A percentile compares a stretch with the other conserved stretches of the same genome.
These are phyloP conservation scores for Phytopythium kandeliae DNA, from an alignment of 352 stramenopile species.

Conservation along the genomic window DNA sequence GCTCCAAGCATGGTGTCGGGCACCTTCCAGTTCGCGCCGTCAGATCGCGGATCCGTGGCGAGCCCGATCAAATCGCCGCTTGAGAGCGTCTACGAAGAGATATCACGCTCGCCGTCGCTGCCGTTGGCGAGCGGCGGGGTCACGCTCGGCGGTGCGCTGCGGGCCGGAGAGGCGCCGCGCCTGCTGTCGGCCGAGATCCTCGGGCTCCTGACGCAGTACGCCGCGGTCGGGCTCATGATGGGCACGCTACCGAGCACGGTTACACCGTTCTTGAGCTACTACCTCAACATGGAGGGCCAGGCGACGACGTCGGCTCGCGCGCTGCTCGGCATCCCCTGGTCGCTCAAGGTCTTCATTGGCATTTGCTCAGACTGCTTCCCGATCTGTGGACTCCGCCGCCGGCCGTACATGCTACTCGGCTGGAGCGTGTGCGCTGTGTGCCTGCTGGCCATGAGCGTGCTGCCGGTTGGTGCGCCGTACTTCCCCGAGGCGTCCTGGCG, in stretches of 20 bases:
- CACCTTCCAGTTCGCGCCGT: too few species aligned
- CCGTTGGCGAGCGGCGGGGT: too few species aligned
- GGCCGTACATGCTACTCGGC: slow-evolving; percentile 50
- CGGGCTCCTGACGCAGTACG: slow-evolving; percentile 40
- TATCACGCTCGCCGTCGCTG: too few species aligned
- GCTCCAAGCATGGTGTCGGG: too few species aligned
- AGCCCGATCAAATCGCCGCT: too few species aligned
- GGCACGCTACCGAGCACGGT: slow-evolving; percentile 37
- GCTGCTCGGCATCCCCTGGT: slow-evolving; percentile 46
- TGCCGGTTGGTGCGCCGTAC: slow-evolving; percentile 26
- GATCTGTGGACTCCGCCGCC: slow-evolving; percentile 38
- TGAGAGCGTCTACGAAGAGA: too few species aligned
- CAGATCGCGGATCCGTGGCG: too few species aligned
- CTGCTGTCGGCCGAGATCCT: slow-evolving; percentile 28
- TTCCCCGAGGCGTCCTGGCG: slow-evolving; percentile 27
- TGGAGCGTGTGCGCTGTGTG: slow-evolving; percentile 28
- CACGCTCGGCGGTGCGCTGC: slow-evolving; percentile 22
- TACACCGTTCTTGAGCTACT: slow-evolving; percentile 42
- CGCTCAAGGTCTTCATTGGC: slow-evolving; percentile 50
- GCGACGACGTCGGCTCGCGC: slow-evolving; percentile 30
- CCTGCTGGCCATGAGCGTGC: slow-evolving; percentile 30
- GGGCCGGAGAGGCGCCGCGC: slow-evolving; percentile 19
- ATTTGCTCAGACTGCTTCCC: slow-evolving; percentile 44
- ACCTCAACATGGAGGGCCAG: slow-evolving; percentile 44
- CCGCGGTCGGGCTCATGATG: slow-evolving; percentile 35